Conservation (phyloP, 176 grass and related monocot genomes). For the Carex kokanica region DNA sequence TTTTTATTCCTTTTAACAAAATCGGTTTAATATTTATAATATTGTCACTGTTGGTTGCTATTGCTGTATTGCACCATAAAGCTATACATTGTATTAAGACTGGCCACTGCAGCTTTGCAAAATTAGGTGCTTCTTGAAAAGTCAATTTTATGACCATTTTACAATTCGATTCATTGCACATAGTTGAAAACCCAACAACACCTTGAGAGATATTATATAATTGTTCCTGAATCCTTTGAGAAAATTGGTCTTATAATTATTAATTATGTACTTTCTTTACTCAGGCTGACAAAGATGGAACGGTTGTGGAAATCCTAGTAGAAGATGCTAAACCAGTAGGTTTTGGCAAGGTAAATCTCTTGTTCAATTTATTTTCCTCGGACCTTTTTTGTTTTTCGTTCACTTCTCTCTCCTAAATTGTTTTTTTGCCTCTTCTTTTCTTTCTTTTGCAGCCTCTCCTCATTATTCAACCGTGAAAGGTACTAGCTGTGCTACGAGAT, state of each 20-base stretch:
- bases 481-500: constrained; percentile 6
- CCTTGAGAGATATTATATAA: background rate
- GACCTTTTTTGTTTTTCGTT: background rate
- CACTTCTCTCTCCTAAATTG: background rate
- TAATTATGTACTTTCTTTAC: background rate
- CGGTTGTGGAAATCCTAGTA: constrained; percentile 38
- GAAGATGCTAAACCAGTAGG: constrained; percentile 45
- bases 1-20: background rate
- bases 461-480: constrained; percentile 35
- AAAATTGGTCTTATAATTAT: background rate
- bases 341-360: constrained; percentile 30
- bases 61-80: background rate
- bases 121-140: background rate
- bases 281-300: constrained; percentile 46
- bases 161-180: background rate
- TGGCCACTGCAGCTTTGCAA: background rate
- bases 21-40: background rate
- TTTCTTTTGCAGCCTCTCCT: constrained; percentile 32
- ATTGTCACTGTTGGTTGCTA: background rate
- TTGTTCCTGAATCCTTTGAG: background rate
- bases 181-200: background rate
- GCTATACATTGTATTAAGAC: background rate
- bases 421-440: background rate
- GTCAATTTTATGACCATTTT: background rate
- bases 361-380: background rate